Percentiles rank a stretch among this genome's conserved stretches.
Evolutionary conservation across 176 grass and related monocot genomes (phyloP).

Genomic region (maize (Zea mays)): DNA sequence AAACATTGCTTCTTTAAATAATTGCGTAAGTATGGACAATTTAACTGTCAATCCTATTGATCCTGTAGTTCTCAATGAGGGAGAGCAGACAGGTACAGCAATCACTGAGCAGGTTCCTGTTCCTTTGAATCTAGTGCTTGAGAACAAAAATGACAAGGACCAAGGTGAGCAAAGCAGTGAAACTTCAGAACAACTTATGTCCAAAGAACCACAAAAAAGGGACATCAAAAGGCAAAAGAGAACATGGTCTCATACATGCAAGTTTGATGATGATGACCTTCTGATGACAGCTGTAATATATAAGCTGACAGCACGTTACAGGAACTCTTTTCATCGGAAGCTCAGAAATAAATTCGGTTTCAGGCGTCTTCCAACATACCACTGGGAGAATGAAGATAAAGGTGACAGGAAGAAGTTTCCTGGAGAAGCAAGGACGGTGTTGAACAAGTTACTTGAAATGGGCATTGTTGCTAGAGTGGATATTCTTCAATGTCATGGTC

Average conservation of each 20-base stretch:
- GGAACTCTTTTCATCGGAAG: constrained; percentile 40
- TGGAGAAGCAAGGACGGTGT: constrained; percentile 63
- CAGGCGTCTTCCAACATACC: constrained; percentile 43
- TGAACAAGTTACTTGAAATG: constrained; percentile 70
- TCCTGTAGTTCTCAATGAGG: not conserved
- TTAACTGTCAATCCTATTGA: constrained; percentile 17
- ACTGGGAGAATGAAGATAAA: constrained; percentile 43
- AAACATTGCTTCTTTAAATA: constrained; percentile 23
- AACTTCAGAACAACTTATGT: constrained; percentile 14
- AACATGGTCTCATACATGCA: constrained; percentile 32
- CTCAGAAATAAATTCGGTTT: constrained; percentile 38
- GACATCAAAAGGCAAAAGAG: constrained; percentile 35
- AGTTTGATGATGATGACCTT: constrained; percentile 64
- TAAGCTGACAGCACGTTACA: constrained; percentile 47
- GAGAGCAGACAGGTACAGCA: constrained; percentile 11
- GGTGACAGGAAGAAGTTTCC: constrained; percentile 30
- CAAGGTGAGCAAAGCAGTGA: constrained; percentile 25
- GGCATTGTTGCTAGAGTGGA: constrained; percentile 48
- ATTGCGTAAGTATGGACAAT: constrained; percentile 19
- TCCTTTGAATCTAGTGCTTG: constrained; percentile 8
- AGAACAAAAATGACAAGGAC: constrained; percentile 12
- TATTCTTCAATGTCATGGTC: constrained; percentile 62
- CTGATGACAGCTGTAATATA: constrained; percentile 65
- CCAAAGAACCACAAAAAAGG: constrained; percentile 13
- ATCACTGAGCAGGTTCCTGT: constrained; percentile 24